Base-by-base conservation (phyloP, 768 basidiomycete genomes). In the Lactarius sanguifluus region DNA sequence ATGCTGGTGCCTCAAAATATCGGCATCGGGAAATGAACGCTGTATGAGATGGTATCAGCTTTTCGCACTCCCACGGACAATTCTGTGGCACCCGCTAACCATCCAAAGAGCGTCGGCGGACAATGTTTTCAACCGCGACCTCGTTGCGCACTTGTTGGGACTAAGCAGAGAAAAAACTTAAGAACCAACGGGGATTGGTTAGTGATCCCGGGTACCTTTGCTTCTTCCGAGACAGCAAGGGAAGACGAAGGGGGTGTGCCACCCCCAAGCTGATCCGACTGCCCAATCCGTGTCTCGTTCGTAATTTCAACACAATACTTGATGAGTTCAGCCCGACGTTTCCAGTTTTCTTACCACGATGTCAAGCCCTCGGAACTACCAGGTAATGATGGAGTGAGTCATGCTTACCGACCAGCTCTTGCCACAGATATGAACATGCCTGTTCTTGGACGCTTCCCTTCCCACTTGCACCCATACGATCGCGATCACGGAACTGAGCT, bases 21-120 rank as follows among this genome's bases (percentile, higher is more conserved):
- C 83, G 85, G 78, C 92, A 94, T 59, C 91, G 87, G 55, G 89
- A 83, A 65, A 82, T 82, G 75, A 94, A 94, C 38, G 89, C 92
- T 94, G 75, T 40, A 61, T 59, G 64, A 50, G 66, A 55, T 57
- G 66, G 47, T 57, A 30, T 36, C 12, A 50, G 25, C 5, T 43
- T 4, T 7, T 25, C 28, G 30, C 45, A 60, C 64, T 64, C 66
- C 55, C 57, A 55, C 45, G 38, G 52, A 41, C 15, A 43, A 61
- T n/a, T 57, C 16, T 25, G 50, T 47, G 54, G 47, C 32, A 57
- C 20, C 54, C 41, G 57, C 84, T 72, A 71, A 87, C 91, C 91
- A 72, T 92, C 87, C 59, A 88, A 76, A 36, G 90, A 86, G 70
- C 91, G 82, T 66, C 82, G 82, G 61, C 87, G 81, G 58, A 93